Conservation (phyloP, 441 rosid species). For the Biscutella laevigata region DNA sequence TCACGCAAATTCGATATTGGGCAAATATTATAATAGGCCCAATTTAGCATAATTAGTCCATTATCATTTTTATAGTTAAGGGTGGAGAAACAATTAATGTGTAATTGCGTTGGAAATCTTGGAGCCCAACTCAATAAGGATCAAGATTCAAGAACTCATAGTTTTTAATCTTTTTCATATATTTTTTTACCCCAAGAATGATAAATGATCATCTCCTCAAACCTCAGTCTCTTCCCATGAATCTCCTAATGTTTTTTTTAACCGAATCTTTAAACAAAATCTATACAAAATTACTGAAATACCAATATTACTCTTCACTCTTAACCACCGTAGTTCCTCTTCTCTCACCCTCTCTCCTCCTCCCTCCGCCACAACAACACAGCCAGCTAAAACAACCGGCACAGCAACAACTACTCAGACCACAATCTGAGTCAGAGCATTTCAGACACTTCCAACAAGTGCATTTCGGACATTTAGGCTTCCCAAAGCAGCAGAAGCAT, state of each 20-base stretch:
- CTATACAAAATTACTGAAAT: constrained; percentile 22
- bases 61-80: not conserved
- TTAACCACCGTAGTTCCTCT: constrained; percentile 10
- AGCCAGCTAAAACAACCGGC: constrained; percentile 25
- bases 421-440: not conserved
- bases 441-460: constrained; percentile 33
- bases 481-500: constrained; percentile 27
- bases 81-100: not conserved
- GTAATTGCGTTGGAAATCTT: not conserved
- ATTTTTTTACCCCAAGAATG: not conserved
- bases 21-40: too few relatives aligned
- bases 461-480: constrained; percentile 29
- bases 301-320: constrained; percentile 22
- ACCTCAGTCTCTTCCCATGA: constrained; percentile 17
- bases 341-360: constrained; percentile 7
- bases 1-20: too few relatives aligned
- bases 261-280: constrained; percentile 19
- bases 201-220: constrained; percentile 5
- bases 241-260: constrained; percentile 17
- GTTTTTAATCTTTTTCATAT: not conserved
- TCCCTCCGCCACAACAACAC: constrained; percentile 24
- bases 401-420: constrained; percentile 15
- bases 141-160: not conserved
- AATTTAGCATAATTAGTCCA: too few relatives aligned
- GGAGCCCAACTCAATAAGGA: not conserved